Evolutionary conservation across 306 rosid species (phyloP).

Genomic region (Neltuma alba): DNA sequence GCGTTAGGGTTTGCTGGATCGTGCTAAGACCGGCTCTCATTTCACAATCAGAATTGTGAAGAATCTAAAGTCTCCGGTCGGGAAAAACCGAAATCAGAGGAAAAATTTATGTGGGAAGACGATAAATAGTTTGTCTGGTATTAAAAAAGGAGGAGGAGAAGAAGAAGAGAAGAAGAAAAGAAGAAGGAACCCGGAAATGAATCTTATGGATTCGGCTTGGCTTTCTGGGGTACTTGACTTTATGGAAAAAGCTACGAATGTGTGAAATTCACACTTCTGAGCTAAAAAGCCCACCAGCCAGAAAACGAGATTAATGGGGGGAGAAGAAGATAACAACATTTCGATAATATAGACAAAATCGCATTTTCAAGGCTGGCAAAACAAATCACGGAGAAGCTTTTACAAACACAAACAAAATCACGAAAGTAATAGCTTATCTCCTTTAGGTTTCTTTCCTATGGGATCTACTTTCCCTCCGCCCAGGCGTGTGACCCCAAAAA

Average conservation of each 20-base stretch:
- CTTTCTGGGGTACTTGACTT: slow-evolving; percentile 38
- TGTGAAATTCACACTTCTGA: slow-evolving; percentile 41
- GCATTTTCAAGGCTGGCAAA: slow-evolving; percentile 50
- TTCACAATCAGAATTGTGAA: slow-evolving; percentile 34
- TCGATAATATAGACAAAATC: slow-evolving; percentile 65
- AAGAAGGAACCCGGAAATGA: slow-evolving; percentile 13
- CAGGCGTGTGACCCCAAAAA: slow-evolving; percentile 34
- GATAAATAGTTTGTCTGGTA: neutral
- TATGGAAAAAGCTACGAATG: slow-evolving; percentile 27
- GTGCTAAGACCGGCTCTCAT: slow-evolving; percentile 98
- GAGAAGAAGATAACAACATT: slow-evolving; percentile 45
- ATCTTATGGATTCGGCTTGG: slow-evolving; percentile 25
- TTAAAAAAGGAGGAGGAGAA: neutral
- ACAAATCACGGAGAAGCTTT: slow-evolving; percentile 52
- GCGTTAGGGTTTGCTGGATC: slow-evolving; percentile 96
- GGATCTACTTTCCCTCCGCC: slow-evolving; percentile 37
- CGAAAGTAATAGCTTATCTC: slow-evolving; percentile 45
- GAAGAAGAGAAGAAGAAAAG: no score
- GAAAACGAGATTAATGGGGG: slow-evolving; percentile 39
- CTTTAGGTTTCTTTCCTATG: slow-evolving; percentile 11
- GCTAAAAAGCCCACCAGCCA: slow-evolving; percentile 38
- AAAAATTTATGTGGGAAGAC: neutral
- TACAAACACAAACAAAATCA: slow-evolving; percentile 52
- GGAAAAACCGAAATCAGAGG: slow-evolving; percentile 15
- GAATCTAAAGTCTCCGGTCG: neutral